Conservation (phyloP, 148 eudicot species). For the Camellia japonica region DNA sequence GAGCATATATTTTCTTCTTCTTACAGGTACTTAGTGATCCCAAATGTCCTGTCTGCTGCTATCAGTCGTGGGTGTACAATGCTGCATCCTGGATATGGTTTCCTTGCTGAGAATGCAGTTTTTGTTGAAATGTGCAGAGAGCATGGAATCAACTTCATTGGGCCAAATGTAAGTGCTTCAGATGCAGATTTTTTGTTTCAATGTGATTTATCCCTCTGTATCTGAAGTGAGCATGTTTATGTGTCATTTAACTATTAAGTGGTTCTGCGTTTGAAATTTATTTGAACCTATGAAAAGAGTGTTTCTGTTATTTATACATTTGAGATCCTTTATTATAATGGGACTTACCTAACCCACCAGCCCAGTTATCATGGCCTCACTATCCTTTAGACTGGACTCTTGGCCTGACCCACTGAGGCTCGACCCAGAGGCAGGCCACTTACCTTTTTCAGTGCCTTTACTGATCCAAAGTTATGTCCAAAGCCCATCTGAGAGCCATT, state of each 20-base stretch:
- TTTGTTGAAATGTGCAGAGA: conserved; percentile 97
- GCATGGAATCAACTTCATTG: conserved; percentile 94
- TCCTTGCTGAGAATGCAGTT: conserved; percentile 94
- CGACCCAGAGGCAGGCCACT: no score
- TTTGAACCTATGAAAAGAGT: neutral
- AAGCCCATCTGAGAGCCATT: no score
- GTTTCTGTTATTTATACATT: neutral
- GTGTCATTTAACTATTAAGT: neutral
- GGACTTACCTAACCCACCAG: no score
- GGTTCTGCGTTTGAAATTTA: neutral
- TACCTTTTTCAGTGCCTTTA: no score
- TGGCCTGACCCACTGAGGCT: no score
- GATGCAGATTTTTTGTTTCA: neutral
- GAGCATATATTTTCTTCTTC: conserved; percentile 2
- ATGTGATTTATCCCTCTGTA: neutral
- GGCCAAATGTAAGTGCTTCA: conserved; percentile 75
- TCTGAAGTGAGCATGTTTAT: neutral
- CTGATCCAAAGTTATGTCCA: no score
- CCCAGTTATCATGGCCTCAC: no score
- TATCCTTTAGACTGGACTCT: no score
- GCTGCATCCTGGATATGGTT: conserved; percentile 99
- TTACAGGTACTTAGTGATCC: conserved; percentile 80
- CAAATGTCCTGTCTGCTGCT: conserved; percentile 95
- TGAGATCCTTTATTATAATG: neutral
- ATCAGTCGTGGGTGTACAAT: conserved; percentile 90